Base-by-base conservation (phyloP, 1,284 basidiomycete species). In the Melampsora americana region DNA sequence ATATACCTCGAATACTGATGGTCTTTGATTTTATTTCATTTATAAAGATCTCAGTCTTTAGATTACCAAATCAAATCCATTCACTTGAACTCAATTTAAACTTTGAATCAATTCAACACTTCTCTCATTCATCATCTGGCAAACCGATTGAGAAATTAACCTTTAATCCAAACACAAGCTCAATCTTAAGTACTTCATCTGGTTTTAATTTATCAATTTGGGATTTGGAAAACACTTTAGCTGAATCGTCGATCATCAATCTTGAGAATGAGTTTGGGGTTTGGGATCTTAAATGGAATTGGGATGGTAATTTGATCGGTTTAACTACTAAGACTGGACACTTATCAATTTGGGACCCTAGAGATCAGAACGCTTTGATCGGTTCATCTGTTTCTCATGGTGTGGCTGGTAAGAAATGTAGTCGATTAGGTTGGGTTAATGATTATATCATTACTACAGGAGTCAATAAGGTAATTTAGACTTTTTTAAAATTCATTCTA, bases 401-500 rank as follows among this genome's bases (percentile, higher is more conserved):
- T 5, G 74, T 78, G 0, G 75, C 61, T 48, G 70, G 81, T 16
- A 80, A 84, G 35, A 84, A 84, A 78, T 83, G 83, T 1, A 79
- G 82, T 5, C 75, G 80, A 30, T 62, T 83, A 11, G 77, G 75
- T 9, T 83, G 81, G 77, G 79, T 82, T 6, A 81, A 79, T 9
- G 77, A 80, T 14, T 81, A 83, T 32, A 78, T 85, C 62, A 82
- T 85, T 78, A 78, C 84, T 18, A 84, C 84, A 0, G 83, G 83
- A 1, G 83, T 84, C 71, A 83, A 83, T 7, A 82, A 83, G 59
- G 79, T 80, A 50, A 61, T 28, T 39, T 64, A 12, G 16, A 14
- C 42, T 35, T 71, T 39, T 32, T 42, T 53, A 16, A 30, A 26
- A 6, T 30, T 23, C 32, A 6, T 14, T 56, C 50, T 3, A 1